Evolutionary conservation across 345 rosid species (phyloP).

Genomic region (Microcos paniculata): DNA sequence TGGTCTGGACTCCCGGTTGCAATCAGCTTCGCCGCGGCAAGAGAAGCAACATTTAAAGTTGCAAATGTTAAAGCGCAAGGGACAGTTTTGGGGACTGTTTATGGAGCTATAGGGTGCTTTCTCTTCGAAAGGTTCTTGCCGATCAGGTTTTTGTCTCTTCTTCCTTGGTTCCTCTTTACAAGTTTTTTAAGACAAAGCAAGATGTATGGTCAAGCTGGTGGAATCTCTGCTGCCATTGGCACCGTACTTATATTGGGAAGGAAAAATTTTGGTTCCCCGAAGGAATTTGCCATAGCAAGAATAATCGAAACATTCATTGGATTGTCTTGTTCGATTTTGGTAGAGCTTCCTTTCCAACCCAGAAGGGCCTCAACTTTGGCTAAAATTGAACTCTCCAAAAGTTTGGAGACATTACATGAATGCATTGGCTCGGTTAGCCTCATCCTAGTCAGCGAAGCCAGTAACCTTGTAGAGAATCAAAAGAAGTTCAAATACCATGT

Average conservation of each 20-base stretch:
- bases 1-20: constrained; percentile 94
- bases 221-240: constrained; percentile 73
- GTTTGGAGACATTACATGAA: constrained; percentile 41
- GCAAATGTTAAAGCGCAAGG: too few species aligned
- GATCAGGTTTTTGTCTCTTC: too few species aligned
- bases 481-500: constrained; percentile 46
- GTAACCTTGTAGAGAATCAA: constrained; percentile 40
- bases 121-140: too few species aligned
- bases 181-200: too few species aligned
- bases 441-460: constrained; percentile 30
- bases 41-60: too few species aligned
- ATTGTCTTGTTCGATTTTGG: constrained; percentile 62
- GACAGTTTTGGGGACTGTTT: too few species aligned
- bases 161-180: too few species aligned
- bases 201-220: too few species aligned
- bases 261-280: constrained; percentile 63
- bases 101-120: too few species aligned
- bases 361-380: constrained; percentile 73
- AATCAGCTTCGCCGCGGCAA: constrained; percentile 57
- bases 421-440: constrained; percentile 43
- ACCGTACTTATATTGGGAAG: constrained; percentile 79
- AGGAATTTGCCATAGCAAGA: too few species aligned
- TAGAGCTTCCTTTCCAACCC: constrained; percentile 62
- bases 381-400: constrained; percentile 47
- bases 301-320: constrained; percentile 85